Percentiles rank a stretch among this genome's conserved stretches.
Conservation (phyloP, 2,329 filamentous ascomycete genomes). For the Alternaria metachromatica region DNA sequence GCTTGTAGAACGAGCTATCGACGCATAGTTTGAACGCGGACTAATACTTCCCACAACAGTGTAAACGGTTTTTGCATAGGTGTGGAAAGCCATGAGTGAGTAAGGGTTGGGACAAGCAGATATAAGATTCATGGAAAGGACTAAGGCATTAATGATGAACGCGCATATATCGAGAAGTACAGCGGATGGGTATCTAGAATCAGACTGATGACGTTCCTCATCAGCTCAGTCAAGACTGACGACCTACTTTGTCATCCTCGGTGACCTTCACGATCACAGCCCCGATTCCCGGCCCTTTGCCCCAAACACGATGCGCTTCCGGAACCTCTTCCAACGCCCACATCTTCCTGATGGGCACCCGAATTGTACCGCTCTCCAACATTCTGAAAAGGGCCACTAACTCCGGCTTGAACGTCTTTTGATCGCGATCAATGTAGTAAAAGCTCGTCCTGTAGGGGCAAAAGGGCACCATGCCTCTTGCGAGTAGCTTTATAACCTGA, state of each 20-base stretch:
- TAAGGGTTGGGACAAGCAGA: not conserved
- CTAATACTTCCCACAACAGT: not conserved
- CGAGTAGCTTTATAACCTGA: constrained; percentile 32
- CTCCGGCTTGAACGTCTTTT: constrained; percentile 35
- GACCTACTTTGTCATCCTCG: not conserved
- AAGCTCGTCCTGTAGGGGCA: constrained; percentile 35
- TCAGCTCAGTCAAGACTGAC: not conserved
- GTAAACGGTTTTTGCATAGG: not conserved
- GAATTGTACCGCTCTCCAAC: constrained; percentile 27
- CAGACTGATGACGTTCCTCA: not conserved
- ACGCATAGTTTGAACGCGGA: not conserved
- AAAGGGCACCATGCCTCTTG: constrained; percentile 31
- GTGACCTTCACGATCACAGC: constrained; percentile 33
- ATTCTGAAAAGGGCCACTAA: constrained; percentile 27
- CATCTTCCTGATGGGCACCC: constrained; percentile 34
- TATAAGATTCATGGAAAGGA: not conserved
- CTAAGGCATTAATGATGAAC: not conserved
- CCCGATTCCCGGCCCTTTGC: constrained; percentile 32
- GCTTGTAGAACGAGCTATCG: not conserved
- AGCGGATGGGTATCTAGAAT: not conserved
- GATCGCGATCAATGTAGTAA: constrained; percentile 34
- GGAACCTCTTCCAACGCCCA: constrained; percentile 37
- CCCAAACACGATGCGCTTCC: constrained; percentile 36
- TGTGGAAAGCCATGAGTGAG: not conserved
- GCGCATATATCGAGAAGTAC: not conserved